These are phyloP conservation scores for Cutaneotrichosporon cutaneum DNA, from an alignment of 1,284 basidiomycete species.

Conservation along the genomic window DNA sequence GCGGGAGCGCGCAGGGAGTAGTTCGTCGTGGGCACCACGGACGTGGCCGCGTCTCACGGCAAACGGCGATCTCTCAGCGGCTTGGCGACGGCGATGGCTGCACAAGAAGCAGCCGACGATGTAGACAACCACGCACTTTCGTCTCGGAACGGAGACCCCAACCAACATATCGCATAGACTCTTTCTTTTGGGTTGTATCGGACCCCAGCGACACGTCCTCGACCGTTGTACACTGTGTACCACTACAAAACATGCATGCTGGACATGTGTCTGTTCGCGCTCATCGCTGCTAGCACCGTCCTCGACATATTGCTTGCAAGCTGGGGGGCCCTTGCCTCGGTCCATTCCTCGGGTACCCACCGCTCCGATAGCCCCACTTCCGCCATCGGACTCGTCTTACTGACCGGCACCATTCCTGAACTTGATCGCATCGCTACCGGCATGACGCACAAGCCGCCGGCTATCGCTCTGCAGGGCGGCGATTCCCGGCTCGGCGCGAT, in stretches of 20 bases:
- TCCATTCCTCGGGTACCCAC: no score
- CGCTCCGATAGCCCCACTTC: no score
- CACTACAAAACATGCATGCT: background rate
- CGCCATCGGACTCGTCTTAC: no score
- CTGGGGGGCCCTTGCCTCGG: no score
- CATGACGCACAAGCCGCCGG: background rate
- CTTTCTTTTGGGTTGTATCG: background rate
- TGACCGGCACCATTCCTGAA: no score
- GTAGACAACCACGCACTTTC: background rate
- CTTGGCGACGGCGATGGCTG: background rate
- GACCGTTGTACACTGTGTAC: background rate
- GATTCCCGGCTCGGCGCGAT: background rate
- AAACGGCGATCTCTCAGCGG: background rate
- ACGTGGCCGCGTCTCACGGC: background rate
- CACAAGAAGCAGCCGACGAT: constrained; percentile 2
- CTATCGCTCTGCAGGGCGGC: background rate
- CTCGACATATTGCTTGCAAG: no score
- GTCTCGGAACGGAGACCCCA: background rate
- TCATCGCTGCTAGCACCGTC: no score
- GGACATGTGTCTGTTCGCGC: background rate
- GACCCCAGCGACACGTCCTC: background rate
- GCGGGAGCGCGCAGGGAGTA: background rate
- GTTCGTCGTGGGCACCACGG: constrained; percentile 2
- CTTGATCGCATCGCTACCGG: no score
- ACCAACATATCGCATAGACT: background rate